A percentile compares a stretch with the other conserved stretches of the same genome.
These are phyloP conservation scores for Suhomyces bokatorum DNA, from an alignment of 1,139 yeast species.

Conservation along the genomic window DNA sequence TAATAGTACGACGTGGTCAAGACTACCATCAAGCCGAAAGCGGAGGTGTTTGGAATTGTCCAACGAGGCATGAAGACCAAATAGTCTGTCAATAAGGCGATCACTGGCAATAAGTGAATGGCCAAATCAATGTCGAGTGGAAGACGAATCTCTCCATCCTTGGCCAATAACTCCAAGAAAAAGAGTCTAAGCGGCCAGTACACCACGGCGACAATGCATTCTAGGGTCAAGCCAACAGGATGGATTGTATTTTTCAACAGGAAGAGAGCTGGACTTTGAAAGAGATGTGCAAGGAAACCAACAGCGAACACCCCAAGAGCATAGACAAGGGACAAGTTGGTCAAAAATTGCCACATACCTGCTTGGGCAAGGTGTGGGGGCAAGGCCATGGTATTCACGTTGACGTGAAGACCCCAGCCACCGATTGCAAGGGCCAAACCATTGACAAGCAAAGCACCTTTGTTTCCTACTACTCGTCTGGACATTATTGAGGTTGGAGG, in stretches of 20 bases:
- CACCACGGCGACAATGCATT: conserved; percentile 56
- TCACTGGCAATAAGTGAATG: conserved; percentile 60
- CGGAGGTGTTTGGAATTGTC: conserved; percentile 38
- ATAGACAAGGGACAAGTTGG: conserved; percentile 55
- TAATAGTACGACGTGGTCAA: conserved; percentile 55
- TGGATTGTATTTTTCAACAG: conserved; percentile 40
- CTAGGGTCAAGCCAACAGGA: conserved; percentile 57
- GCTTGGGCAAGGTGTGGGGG: conserved; percentile 53
- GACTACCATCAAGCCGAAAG: conserved; percentile 37
- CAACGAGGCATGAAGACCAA: conserved; percentile 54
- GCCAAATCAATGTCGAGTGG: conserved; percentile 55
- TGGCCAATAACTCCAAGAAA: conserved; percentile 41
- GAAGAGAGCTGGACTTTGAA: conserved; percentile 25
- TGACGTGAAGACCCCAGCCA: conserved; percentile 27
- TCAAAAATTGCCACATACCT: conserved; percentile 69
- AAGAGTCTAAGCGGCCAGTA: conserved; percentile 68
- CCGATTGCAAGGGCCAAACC: conserved; percentile 33
- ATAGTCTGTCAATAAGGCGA: conserved; percentile 53
- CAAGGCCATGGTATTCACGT: conserved; percentile 24
- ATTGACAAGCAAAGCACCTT: conserved; percentile 26
- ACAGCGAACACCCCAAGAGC: conserved; percentile 47
- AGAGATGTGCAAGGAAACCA: conserved; percentile 43
- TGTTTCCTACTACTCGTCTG: conserved; percentile 36
- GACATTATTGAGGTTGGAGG: conserved; percentile 9
- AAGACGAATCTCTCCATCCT: conserved; percentile 33